A percentile compares a stretch with the other conserved stretches of the same genome.
Evolutionary conservation across 2,329 filamentous ascomycete species (phyloP).

Genomic region (Albifimbria verrucaria): DNA sequence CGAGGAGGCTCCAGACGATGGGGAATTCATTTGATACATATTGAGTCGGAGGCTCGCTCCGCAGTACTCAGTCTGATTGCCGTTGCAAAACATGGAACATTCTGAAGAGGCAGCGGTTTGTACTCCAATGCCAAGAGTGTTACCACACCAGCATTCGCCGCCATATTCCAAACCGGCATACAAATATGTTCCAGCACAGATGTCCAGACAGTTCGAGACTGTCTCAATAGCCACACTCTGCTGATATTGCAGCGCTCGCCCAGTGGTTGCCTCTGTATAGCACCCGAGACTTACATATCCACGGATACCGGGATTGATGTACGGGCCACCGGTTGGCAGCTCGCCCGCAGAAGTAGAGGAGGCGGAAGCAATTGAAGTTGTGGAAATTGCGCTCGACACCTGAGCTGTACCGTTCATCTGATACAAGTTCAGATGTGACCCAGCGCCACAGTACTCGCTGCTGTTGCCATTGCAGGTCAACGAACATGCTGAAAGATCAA

Average conservation of each 20-base stretch:
- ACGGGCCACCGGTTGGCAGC: constrained; percentile 23
- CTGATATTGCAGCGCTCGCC: neutral
- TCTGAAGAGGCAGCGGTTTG: constrained; percentile 14
- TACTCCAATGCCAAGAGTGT: constrained; percentile 24
- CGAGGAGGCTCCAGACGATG: neutral
- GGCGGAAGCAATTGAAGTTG: neutral
- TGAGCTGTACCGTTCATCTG: constrained; percentile 11
- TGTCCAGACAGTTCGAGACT: neutral
- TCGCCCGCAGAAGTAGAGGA: constrained; percentile 8
- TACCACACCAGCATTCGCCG: constrained; percentile 35
- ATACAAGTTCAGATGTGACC: constrained; percentile 31
- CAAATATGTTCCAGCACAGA: constrained; percentile 17
- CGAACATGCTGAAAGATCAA: constrained; percentile 25
- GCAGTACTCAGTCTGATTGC: neutral
- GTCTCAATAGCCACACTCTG: neutral
- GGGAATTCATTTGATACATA: neutral
- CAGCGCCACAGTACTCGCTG: constrained; percentile 34
- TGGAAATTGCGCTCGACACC: too few species aligned
- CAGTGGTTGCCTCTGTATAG: neutral
- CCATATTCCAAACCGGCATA: constrained; percentile 36
- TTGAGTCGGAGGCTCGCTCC: neutral
- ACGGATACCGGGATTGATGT: neutral
- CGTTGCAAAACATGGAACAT: neutral
- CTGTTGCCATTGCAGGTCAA: constrained; percentile 33
- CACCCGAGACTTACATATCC: neutral